Evolutionary conservation across 768 basidiomycete genomes (phyloP).

Genomic region (Galerina sulciceps): DNA sequence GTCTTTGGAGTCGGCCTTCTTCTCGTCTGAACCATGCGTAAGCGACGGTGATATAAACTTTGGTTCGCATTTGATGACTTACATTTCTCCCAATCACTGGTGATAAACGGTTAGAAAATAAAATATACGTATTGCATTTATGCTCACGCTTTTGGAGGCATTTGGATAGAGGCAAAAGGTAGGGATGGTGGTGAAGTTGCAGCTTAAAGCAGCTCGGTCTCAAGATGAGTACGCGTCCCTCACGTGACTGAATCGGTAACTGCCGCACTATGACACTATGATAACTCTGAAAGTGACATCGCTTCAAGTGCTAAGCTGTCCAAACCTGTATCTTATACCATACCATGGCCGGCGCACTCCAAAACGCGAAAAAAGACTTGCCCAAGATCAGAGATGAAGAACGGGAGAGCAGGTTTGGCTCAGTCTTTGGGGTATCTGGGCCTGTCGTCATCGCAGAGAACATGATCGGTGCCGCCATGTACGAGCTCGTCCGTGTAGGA

Average conservation of each 20-base stretch:
- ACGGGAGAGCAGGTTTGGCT: slow-evolving; percentile 82
- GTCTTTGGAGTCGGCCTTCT: slow-evolving; percentile 84
- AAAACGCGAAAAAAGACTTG: slow-evolving; percentile 87
- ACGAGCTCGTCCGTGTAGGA: slow-evolving; percentile 96
- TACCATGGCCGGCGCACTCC: slow-evolving; percentile 89
- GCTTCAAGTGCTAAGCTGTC: slow-evolving; percentile 4
- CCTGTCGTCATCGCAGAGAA: slow-evolving; percentile 98
- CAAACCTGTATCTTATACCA: too few relatives aligned
- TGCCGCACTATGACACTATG: slow-evolving; percentile 19
- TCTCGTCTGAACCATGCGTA: slow-evolving; percentile 61
- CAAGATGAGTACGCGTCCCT: slow-evolving; percentile 29
- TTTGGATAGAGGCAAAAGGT: slow-evolving; percentile 36
- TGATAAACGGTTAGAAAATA: slow-evolving; percentile 12
- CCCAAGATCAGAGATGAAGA: slow-evolving; percentile 92
- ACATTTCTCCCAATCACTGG: slow-evolving; percentile 99
- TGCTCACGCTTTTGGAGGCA: slow-evolving; percentile 96
- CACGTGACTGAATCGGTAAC: slow-evolving; percentile 28
- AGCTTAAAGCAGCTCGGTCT: slow-evolving; percentile 12
- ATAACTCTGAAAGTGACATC: slow-evolving; percentile 9
- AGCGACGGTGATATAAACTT: not conserved
- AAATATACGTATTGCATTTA: not conserved
- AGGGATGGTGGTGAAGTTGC: slow-evolving; percentile 21
- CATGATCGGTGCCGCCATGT: slow-evolving; percentile 96
- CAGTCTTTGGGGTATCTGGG: slow-evolving; percentile 95
- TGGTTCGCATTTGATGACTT: slow-evolving; percentile 23